Percentiles rank a stretch among this genome's conserved stretches.
Evolutionary conservation across 2,329 filamentous ascomycete species (phyloP).

Genomic region (Biscogniauxia sp.): DNA sequence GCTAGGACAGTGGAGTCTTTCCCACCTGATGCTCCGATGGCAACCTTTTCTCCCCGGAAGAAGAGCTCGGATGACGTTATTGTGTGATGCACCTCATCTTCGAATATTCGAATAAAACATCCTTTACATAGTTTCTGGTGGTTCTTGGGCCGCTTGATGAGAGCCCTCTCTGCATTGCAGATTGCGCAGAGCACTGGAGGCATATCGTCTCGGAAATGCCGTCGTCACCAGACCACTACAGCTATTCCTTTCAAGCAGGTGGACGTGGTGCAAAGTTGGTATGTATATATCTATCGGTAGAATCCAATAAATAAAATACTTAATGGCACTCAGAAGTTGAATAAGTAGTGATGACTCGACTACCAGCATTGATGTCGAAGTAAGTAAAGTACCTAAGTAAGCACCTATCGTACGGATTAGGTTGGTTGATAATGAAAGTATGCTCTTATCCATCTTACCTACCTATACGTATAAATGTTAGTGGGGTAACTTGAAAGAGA

Average conservation of each 20-base stretch:
- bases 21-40: conserved; percentile 93
- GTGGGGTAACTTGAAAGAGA: neutral
- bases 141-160: conserved; percentile 93
- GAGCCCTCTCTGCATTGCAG: conserved; percentile 74
- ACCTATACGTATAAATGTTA: neutral
- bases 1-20: conserved; percentile 97
- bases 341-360: neutral
- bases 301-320: conserved; percentile 1
- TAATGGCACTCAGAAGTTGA: neutral
- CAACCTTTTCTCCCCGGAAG: conserved; percentile 76
- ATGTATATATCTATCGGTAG: neutral
- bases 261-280: neutral
- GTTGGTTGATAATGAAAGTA: neutral
- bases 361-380: too few relatives aligned
- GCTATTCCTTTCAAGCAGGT: too few relatives aligned
- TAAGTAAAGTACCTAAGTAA: too few relatives aligned
- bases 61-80: conserved; percentile 83
- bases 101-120: conserved; percentile 86
- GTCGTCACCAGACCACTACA: too few relatives aligned
- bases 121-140: conserved; percentile 86
- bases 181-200: conserved; percentile 71
- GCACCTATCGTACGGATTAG: too few relatives aligned
- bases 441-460: too few relatives aligned
- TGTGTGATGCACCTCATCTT: conserved; percentile 91
- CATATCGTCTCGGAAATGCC: conserved; percentile 50